These are phyloP conservation scores for Rubus idaeus DNA, from an alignment of 306 rosid species.

Conservation along the genomic window DNA sequence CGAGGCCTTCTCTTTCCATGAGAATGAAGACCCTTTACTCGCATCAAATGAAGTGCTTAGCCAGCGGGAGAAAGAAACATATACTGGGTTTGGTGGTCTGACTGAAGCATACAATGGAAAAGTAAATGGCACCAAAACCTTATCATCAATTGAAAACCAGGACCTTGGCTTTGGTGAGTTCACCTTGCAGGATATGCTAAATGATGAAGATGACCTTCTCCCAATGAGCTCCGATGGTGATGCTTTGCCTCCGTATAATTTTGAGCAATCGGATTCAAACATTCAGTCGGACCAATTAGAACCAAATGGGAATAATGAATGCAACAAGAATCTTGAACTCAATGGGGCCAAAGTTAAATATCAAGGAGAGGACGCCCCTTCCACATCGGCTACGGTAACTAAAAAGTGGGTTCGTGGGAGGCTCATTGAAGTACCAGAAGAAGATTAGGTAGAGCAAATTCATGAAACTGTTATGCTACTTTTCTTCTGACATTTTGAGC, in stretches of 20 bases:
- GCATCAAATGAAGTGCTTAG: background rate
- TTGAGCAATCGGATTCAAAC: slow-evolving; percentile 30
- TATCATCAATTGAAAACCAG: slow-evolving; percentile 30
- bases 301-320: slow-evolving; percentile 32
- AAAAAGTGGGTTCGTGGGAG: slow-evolving; percentile 91
- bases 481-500: background rate
- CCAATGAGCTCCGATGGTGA: slow-evolving; percentile 36
- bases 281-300: slow-evolving; percentile 24
- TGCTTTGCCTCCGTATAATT: slow-evolving; percentile 36
- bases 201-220: slow-evolving; percentile 41
- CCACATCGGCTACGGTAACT: slow-evolving; percentile 35
- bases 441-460: slow-evolving; percentile 27
- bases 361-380: slow-evolving; percentile 33
- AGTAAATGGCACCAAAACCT: slow-evolving; percentile 52
- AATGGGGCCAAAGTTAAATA: slow-evolving; percentile 38
- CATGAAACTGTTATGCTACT: background rate
- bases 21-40: slow-evolving; percentile 19
- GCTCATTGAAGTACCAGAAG: slow-evolving; percentile 68
- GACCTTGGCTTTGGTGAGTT: slow-evolving; percentile 41
- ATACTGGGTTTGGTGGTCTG: slow-evolving; percentile 20
- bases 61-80: slow-evolving; percentile 10
- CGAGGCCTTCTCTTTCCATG: slow-evolving; percentile 29
- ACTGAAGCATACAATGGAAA: slow-evolving; percentile 35
- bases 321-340: slow-evolving; percentile 31
- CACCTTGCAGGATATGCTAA: slow-evolving; percentile 41